These are phyloP conservation scores for Candida golubevii DNA, from an alignment of 805 yeast species.

Conservation along the genomic window DNA sequence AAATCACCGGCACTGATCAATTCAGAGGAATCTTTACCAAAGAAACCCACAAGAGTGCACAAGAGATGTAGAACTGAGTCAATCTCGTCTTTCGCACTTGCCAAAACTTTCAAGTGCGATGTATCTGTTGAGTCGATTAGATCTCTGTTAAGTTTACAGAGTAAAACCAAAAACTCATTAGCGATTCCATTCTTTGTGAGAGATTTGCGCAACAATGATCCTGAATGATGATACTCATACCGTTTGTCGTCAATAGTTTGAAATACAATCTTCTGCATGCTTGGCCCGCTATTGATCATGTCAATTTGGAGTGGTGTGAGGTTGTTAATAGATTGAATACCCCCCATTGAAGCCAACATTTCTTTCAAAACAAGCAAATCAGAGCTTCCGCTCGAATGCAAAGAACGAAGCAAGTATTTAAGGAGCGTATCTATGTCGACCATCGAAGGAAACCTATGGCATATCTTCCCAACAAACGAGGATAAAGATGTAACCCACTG, in stretches of 20 bases:
- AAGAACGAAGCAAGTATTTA: constrained; percentile 53
- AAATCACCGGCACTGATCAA: constrained; percentile 43
- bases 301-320: constrained; percentile 62
- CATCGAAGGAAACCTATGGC: constrained; percentile 45
- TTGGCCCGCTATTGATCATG: constrained; percentile 58
- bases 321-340: constrained; percentile 66
- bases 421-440: constrained; percentile 65
- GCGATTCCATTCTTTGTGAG: constrained; percentile 43
- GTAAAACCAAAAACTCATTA: constrained; percentile 62
- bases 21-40: constrained; percentile 29
- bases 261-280: constrained; percentile 53
- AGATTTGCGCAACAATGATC: constrained; percentile 44
- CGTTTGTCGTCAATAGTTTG: constrained; percentile 58
- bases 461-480: constrained; percentile 69
- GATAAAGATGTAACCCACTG: constrained; percentile 86
- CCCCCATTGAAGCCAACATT: constrained; percentile 68
- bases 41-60: constrained; percentile 53
- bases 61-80: constrained; percentile 62
- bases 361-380: constrained; percentile 65
- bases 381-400: constrained; percentile 55
- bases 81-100: constrained; percentile 70
- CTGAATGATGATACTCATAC: constrained; percentile 42
- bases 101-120: constrained; percentile 64
- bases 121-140: constrained; percentile 28
- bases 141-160: constrained; percentile 46